Conservation (phyloP, 495 filamentous ascomycete genomes). For the Trichoderma parareesei region DNA sequence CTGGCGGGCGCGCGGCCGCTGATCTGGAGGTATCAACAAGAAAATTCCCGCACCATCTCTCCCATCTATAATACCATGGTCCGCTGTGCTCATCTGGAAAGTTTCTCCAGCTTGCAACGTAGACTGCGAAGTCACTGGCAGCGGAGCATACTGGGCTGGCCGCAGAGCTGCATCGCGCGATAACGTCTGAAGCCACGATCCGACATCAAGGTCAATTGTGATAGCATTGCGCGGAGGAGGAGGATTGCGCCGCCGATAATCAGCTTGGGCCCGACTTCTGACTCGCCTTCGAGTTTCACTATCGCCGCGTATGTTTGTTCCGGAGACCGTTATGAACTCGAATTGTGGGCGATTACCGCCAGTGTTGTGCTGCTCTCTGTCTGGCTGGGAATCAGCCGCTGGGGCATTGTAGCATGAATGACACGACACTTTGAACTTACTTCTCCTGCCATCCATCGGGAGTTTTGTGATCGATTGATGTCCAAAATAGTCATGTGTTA, state of each 20-base stretch:
- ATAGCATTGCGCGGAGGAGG: neutral
- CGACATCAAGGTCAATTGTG: neutral
- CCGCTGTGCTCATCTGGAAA: neutral
- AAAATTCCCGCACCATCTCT: neutral
- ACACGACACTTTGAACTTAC: neutral
- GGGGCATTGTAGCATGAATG: neutral
- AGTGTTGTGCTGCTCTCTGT: neutral
- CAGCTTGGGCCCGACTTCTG: neutral
- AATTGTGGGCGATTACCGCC: neutral
- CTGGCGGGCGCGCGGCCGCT: neutral
- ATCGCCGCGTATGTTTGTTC: neutral
- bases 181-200: neutral
- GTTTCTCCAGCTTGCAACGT: neutral
- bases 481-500: no score
- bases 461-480: no score
- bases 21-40: neutral
- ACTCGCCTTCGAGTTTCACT: neutral
- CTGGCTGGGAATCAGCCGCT: neutral
- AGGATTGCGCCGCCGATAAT: constrained; percentile 1
- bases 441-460: no score
- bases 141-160: neutral
- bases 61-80: neutral
- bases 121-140: neutral
- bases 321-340: constrained; percentile 1
- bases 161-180: neutral